phyloP scores from a whole-genome alignment of 192 early-diverging fungal genomes.

The Backusella luteola region DNA sequence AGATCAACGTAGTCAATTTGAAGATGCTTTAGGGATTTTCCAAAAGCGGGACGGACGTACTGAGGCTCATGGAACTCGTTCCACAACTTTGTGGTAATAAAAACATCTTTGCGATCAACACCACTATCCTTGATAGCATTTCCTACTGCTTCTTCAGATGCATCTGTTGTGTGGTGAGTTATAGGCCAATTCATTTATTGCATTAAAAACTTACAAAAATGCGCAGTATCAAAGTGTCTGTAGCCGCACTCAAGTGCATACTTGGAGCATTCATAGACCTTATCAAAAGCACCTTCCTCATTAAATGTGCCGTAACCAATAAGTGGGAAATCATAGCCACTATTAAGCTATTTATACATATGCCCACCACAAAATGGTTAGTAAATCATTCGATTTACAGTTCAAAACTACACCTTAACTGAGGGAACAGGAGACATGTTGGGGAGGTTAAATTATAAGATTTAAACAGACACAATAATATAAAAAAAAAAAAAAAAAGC shows the following conservation, averaged over 20 bases:
- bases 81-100: conserved; percentile 74
- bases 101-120: conserved; percentile 67
- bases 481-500: too few species aligned
- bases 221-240: conserved; percentile 57
- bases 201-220: conserved; percentile 24
- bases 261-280: conserved; percentile 20
- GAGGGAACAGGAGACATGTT: too few species aligned
- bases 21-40: conserved; percentile 65
- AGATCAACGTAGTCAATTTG: conserved; percentile 76
- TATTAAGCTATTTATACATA: conserved; percentile 18
- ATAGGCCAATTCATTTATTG: too few species aligned
- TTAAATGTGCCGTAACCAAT: conserved; percentile 23
- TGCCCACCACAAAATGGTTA: too few species aligned
- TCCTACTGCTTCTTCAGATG: conserved; percentile 77
- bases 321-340: conserved; percentile 22
- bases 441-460: too few species aligned
- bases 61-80: conserved; percentile 62
- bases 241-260: conserved; percentile 49
- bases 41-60: conserved; percentile 57
- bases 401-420: too few species aligned
- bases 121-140: conserved; percentile 54
- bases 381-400: too few species aligned
- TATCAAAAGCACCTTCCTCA: conserved; percentile 10
- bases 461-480: too few species aligned
- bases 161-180: conserved; percentile 30